phyloP scores from a whole-genome alignment of 2,329 filamentous ascomycete genomes.

The Pseudopithomyces chartarum region DNA sequence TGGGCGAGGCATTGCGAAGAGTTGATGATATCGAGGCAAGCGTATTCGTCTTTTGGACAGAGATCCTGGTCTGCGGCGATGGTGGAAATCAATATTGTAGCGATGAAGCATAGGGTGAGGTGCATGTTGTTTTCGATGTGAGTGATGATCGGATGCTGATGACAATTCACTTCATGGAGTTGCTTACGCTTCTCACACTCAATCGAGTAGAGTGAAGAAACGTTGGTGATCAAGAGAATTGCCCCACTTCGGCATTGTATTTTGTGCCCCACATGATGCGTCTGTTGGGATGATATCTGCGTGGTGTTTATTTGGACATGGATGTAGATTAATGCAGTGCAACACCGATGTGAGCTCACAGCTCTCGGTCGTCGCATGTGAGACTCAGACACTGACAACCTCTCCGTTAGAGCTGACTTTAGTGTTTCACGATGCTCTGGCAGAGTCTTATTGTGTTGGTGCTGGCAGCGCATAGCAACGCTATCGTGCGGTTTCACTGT shows the following conservation, averaged over 20 bases:
- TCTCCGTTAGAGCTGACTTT: background rate
- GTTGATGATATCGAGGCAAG: constrained; percentile 30
- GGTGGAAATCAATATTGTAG: constrained; percentile 2
- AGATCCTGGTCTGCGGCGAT: constrained; percentile 7
- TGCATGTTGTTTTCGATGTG: constrained; percentile 11
- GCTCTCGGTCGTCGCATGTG: background rate
- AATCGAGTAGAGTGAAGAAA: background rate
- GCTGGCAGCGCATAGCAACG: constrained; percentile 20
- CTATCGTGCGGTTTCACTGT: constrained; percentile 29
- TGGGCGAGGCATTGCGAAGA: constrained; percentile 27
- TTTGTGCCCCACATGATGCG: constrained; percentile 19
- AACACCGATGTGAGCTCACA: constrained; percentile 2
- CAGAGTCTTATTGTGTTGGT: constrained; percentile 15
- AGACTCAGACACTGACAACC: background rate
- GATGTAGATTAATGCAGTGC: constrained; percentile 6
- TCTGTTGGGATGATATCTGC: constrained; percentile 8
- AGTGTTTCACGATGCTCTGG: constrained; percentile 19
- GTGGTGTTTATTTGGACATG: constrained; percentile 1
- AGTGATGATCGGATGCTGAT: background rate
- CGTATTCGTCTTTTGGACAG: constrained; percentile 30
- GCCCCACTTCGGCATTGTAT: constrained; percentile 18
- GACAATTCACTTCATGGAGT: background rate
- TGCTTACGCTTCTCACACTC: background rate
- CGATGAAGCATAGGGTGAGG: constrained; percentile 4
- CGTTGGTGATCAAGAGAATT: background rate